Evolutionary conservation across 2,329 filamentous ascomycete species (phyloP), one percentile per base, ranked within the genome.

Genomic region (Colletotrichum sp.): DNA sequence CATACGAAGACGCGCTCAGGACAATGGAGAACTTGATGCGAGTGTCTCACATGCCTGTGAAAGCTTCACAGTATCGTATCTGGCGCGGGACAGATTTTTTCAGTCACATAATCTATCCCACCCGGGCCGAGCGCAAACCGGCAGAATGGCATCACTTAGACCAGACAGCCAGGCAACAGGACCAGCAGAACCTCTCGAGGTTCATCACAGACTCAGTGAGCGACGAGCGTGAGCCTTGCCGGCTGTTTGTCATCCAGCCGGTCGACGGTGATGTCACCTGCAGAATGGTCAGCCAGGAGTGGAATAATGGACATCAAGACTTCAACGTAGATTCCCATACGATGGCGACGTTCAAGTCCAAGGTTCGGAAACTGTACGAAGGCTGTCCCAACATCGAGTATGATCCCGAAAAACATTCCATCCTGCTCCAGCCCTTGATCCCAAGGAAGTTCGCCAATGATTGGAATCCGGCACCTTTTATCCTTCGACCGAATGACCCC

Each of bases 401-500:
- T 16, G 60, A 75, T 6, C 44, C 75, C 15, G 55, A 18, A 16
- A 60, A 60, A 18, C 44, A 76, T 65, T 63, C 39, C 28, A 15
- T 76, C 6, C 39, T 76, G 24, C 26, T 76, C 26, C 22, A 60
- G 34, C 30, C 63, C 18, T 26, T 34, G 36, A 26, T 65, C 8
- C 18, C 44, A 12, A 10, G 39, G 10, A 55, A 62, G 2, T 8
- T 12, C 15, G 6, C 18, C 6, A 7, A n/a, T 3, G 13, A 30
- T 18, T 71, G 71, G 59, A 65, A 68, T 24, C 28, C 64, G 8
- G 10, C 48, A 13, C 59, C 22, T 4, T 77, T 74, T 48, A 67
- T 77, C n/a, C 77, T 84, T 5, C 71, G 74, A 8, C 16, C 44
- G 4, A 70, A 81, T 6, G 82, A 81, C 16, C 78, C 77, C 7